Evolutionary conservation across 2,329 filamentous ascomycete genomes (phyloP).

Genomic region (Dendrostoma leiphaemia): DNA sequence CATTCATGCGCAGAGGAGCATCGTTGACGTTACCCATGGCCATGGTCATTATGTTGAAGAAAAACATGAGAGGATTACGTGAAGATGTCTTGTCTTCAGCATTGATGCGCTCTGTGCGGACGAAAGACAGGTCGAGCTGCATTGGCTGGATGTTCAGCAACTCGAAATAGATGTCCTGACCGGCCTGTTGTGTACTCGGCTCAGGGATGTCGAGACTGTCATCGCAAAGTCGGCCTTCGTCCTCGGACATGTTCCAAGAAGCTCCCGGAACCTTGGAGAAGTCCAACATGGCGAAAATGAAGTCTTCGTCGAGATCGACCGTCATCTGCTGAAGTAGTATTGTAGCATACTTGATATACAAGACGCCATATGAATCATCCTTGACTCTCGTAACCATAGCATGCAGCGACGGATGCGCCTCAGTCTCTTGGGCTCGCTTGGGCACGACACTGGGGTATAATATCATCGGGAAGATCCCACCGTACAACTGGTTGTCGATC

Average conservation of each 20-base stretch:
- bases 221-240: slow-evolving; percentile 84
- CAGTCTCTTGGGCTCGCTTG: slow-evolving; percentile 94
- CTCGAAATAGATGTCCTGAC: slow-evolving; percentile 97
- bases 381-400: slow-evolving; percentile 91
- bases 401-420: slow-evolving; percentile 92
- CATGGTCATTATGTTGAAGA: slow-evolving; percentile 98
- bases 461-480: slow-evolving; percentile 95
- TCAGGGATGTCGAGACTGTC: slow-evolving; percentile 90
- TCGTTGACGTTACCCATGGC: slow-evolving; percentile 99
- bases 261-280: slow-evolving; percentile 92
- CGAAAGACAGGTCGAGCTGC: slow-evolving; percentile 96
- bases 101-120: slow-evolving; percentile 94
- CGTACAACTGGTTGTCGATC: slow-evolving; percentile 97
- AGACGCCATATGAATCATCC: slow-evolving; percentile 94
- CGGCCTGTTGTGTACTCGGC: slow-evolving; percentile 77
- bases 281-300: slow-evolving; percentile 93
- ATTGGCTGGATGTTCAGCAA: slow-evolving; percentile 95
- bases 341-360: slow-evolving; percentile 98
- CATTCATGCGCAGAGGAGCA: slow-evolving; percentile 89
- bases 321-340: slow-evolving; percentile 96
- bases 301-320: slow-evolving; percentile 94
- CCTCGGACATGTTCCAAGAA: slow-evolving; percentile 74
- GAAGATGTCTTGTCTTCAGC: slow-evolving; percentile 91
- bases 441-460: slow-evolving; percentile 97
- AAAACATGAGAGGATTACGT: slow-evolving; percentile 95